phyloP scores from a whole-genome alignment of 2,329 filamentous ascomycete species.

The Alternaria alternata region DNA sequence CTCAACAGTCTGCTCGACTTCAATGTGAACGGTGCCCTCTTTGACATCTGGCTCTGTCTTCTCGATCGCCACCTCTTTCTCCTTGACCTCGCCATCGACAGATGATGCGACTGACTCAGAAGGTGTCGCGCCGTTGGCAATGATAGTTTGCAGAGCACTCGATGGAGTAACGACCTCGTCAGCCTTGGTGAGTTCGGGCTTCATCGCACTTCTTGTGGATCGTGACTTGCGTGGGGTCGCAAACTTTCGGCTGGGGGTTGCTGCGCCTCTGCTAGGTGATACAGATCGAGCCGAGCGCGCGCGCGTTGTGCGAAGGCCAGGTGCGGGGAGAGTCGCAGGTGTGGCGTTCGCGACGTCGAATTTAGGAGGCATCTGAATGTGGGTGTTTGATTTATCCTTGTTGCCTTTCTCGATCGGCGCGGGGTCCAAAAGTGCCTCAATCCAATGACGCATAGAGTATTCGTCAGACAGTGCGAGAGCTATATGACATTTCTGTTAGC shows the following conservation, averaged over 20 bases:
- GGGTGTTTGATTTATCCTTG: constrained; percentile 72
- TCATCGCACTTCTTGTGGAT: constrained; percentile 52
- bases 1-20: constrained; percentile 71
- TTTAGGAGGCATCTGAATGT: constrained; percentile 81
- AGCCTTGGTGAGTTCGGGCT: constrained; percentile 38
- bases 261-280: constrained; percentile 62
- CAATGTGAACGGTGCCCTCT: constrained; percentile 68
- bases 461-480: constrained; percentile 85
- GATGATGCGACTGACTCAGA: constrained; percentile 47
- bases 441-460: constrained; percentile 86
- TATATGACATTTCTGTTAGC: constrained; percentile 52
- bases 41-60: constrained; percentile 22
- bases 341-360: constrained; percentile 67
- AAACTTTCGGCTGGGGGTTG: constrained; percentile 56
- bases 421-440: constrained; percentile 90
- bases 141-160: constrained; percentile 50
- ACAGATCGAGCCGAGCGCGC: constrained; percentile 67
- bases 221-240: constrained; percentile 64
- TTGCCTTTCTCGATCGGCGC: constrained; percentile 74
- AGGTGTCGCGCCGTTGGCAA: constrained; percentile 42
- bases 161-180: constrained; percentile 56
- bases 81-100: constrained; percentile 53
- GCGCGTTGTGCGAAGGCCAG: constrained; percentile 51
- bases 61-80: constrained; percentile 19
- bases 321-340: constrained; percentile 20